Conservation (phyloP, 345 rosid species). For the Salix arbutifolia region DNA sequence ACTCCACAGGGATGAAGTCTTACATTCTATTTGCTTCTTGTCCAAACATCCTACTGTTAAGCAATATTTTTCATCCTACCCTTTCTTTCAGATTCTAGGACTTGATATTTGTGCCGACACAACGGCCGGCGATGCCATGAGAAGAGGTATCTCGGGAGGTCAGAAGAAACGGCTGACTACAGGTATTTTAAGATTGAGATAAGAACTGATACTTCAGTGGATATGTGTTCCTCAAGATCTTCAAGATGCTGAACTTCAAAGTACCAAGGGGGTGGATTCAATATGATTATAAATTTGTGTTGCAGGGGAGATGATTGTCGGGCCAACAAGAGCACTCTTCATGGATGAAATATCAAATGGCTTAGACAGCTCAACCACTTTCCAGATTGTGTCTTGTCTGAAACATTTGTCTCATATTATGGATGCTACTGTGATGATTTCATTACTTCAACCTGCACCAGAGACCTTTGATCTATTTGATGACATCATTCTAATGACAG, state of each 20-base stretch:
- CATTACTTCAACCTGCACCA: constrained; percentile 71
- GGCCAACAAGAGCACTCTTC: constrained; percentile 56
- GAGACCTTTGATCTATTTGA: constrained; percentile 63
- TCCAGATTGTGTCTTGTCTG: constrained; percentile 54
- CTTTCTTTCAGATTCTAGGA: constrained; percentile 35
- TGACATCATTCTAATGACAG: constrained; percentile 54
- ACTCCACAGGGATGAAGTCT: neutral
- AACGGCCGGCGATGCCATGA: constrained; percentile 36
- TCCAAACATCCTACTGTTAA: neutral
- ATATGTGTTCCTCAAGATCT: too few species aligned
- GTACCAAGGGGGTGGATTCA: too few species aligned
- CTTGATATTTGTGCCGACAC: constrained; percentile 40
- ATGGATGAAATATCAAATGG: constrained; percentile 76
- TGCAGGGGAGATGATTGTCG: constrained; percentile 70
- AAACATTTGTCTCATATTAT: constrained; percentile 53
- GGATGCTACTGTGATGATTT: constrained; percentile 50
- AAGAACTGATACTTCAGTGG: too few species aligned
- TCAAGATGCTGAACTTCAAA: too few species aligned
- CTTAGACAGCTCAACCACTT: constrained; percentile 64
- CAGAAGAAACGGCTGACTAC: constrained; percentile 42
- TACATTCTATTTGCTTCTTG: neutral
- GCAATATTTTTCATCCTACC: neutral
- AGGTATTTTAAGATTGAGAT: constrained; percentile 14
- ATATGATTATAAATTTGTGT: too few species aligned
- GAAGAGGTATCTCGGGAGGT: constrained; percentile 42